Evolutionary conservation across 306 rosid genomes (phyloP), one percentile per base, ranked within the genome.

Genomic region (Vigna reflexopilosa): DNA sequence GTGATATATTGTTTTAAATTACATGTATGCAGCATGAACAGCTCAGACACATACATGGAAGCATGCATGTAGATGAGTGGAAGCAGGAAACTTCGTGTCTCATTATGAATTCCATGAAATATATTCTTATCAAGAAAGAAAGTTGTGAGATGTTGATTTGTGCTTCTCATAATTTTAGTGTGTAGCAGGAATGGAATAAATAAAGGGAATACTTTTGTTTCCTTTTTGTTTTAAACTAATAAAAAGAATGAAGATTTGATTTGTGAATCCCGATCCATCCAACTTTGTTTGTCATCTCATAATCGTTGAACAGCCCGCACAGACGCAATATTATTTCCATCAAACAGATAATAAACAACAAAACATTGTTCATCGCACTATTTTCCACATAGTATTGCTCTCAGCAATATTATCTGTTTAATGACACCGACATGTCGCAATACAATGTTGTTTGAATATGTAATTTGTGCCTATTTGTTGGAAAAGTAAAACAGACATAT

Each of bases 211-310:
- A 8, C 49, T 56, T 77, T 77, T 42, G n/a, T 26, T 55, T 77
- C 12, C 19, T 77, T 67, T 19, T 48, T 3, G 16, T 65, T 24
- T 77, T 67, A 9, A 42, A 45, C 45, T 58, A 57, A 48, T 17
- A 11, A 34, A 51, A 64, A 64, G n/a, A n/a, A 0, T 32, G 2
- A 57, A 44, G 7, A 56, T 69, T 68, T 69, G 38, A 69, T 78
- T 45, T 30, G 26, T 57, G 52, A 49, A 69, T 78, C 75, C 47
- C 14, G 9, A 55, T 77, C 70, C 9, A 69, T 73, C 75, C 62
- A 70, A 34, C 63, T 64, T 30, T 32, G 17, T 5, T 59, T 20
- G 42, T 68, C 61, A 13, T 55, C 67, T 48, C 32, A 26, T 16
- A 55, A 55, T 52, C 59, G 70, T 59, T 58, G 32, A 58, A 73